A percentile compares a stretch with the other conserved stretches of the same genome.
These are phyloP conservation scores for Carpinus viminea DNA, from an alignment of 306 rosid genomes.

Conservation along the genomic window DNA sequence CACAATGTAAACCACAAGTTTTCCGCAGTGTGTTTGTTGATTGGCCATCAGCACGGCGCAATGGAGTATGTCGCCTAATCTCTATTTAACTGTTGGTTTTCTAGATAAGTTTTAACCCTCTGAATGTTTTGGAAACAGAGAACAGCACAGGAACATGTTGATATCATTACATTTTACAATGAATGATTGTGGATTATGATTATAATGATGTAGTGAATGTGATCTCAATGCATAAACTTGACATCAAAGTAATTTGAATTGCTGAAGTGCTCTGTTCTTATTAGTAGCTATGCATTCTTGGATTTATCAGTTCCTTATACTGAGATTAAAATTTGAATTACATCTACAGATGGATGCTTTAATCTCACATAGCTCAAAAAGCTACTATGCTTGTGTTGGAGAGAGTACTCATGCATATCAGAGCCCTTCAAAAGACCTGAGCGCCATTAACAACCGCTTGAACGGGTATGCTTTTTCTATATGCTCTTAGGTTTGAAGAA, in stretches of 20 bases:
- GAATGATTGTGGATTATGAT: slow-evolving; percentile 19
- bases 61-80: slow-evolving; percentile 56
- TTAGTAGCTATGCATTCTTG: slow-evolving; percentile 1
- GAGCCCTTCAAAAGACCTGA: slow-evolving; percentile 95
- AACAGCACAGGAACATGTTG: slow-evolving; percentile 81
- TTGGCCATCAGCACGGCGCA: slow-evolving; percentile 72
- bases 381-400: slow-evolving; percentile 98
- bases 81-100: slow-evolving; percentile 8
- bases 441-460: slow-evolving; percentile 93
- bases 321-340: background rate
- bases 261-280: background rate
- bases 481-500: background rate
- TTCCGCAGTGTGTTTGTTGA: slow-evolving; percentile 90
- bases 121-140: slow-evolving; percentile 54
- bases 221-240: slow-evolving; percentile 4
- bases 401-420: slow-evolving; percentile 99
- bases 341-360: slow-evolving; percentile 90
- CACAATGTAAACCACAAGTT: slow-evolving; percentile 89
- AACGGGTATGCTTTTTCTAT: slow-evolving; percentile 59
- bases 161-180: slow-evolving; percentile 88
- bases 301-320: background rate
- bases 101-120: slow-evolving; percentile 28
- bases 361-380: slow-evolving; percentile 91
- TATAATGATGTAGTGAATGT: background rate
- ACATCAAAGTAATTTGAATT: background rate